Evolutionary conservation across 208 protist species (phyloP), one percentile per base, ranked within the genome.

Genomic region (Kentomonas sorsogonicus): DNA sequence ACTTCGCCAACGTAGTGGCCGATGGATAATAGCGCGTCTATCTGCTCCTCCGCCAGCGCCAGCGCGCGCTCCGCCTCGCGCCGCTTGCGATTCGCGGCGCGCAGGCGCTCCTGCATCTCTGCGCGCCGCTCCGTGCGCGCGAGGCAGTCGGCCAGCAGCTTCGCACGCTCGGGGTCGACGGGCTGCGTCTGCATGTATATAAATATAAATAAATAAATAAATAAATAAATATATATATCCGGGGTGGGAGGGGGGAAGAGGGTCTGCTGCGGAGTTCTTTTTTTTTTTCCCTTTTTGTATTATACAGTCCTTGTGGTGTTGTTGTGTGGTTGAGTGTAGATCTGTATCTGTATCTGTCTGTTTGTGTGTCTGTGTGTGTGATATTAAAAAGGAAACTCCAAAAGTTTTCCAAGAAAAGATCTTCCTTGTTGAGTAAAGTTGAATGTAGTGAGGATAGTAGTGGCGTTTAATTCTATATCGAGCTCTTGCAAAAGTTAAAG

Each of bases 1-100:
- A 99, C 97, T 74, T 99, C 98, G 43, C 98, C 98, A 33, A 99
- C 93, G 74, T 98, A 98, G 79, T 99, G 98, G 11, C 98, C 98
- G 40, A 99, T 97, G 63, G 89, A 97, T 67, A 99, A 95, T 50
- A 99, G 89, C 3, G 97, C 91, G 72, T 98, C 98, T 25, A 99
- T 82, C 63, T 99, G 88, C 61, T 99, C 97, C 70, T 99, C 97
- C 10, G 97, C 87, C 59, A 96, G 97, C 26, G 98, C 83, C 62
- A 97, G 96, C 27, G 96, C 81, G 15, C 86, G 79, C 54, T 98
- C 84, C 58, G 98, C 70, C 41, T 39, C 53, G 26, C 72, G 64
- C 18, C 93, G 56, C 18, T 86, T 68, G 18, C 59, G 47, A 51
- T 70, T 55, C 0, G 79, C 31, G 18, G 65, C 60, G 23, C 69